Evolutionary conservation across 495 filamentous ascomycete genomes (phyloP).

Genomic region (Beverwykella pulmonaria): DNA sequence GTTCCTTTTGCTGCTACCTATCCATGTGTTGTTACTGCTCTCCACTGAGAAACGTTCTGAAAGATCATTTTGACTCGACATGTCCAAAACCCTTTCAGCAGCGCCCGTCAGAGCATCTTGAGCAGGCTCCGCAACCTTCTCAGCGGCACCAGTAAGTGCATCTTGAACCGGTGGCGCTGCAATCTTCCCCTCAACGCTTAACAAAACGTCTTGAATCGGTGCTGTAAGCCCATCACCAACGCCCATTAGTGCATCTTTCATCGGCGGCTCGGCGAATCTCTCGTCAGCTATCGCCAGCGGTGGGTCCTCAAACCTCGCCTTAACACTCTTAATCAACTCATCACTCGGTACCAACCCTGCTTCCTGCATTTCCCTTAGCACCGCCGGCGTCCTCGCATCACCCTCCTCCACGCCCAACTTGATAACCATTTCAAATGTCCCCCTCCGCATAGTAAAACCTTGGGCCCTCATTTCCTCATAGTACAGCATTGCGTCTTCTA

Average conservation of each 20-base stretch:
- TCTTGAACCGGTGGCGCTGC: background rate
- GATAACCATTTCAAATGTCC: constrained; percentile 46
- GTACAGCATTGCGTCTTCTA: constrained; percentile 62
- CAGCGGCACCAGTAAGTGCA: too few relatives aligned
- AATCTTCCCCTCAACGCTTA: background rate
- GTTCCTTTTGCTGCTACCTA: too few relatives aligned
- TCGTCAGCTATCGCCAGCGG: background rate
- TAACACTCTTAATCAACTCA: background rate
- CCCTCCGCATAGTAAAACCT: constrained; percentile 41
- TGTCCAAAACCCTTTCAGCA: too few relatives aligned
- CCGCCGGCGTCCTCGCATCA: constrained; percentile 14
- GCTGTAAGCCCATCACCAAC: background rate
- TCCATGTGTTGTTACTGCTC: too few relatives aligned
- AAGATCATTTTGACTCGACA: too few relatives aligned
- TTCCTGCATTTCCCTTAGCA: constrained; percentile 26
- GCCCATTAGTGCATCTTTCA: background rate
- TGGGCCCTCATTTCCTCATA: constrained; percentile 56
- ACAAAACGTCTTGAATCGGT: background rate
- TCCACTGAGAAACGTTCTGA: too few relatives aligned
- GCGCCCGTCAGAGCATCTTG: too few relatives aligned
- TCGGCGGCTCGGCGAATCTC: background rate
- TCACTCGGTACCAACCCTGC: background rate
- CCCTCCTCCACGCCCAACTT: background rate
- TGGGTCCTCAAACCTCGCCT: background rate
- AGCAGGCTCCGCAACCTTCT: too few relatives aligned